Percentiles rank a stretch among this genome's conserved stretches.
Conservation (phyloP, 148 eudicot genomes). For the Diospyros lotus region DNA sequence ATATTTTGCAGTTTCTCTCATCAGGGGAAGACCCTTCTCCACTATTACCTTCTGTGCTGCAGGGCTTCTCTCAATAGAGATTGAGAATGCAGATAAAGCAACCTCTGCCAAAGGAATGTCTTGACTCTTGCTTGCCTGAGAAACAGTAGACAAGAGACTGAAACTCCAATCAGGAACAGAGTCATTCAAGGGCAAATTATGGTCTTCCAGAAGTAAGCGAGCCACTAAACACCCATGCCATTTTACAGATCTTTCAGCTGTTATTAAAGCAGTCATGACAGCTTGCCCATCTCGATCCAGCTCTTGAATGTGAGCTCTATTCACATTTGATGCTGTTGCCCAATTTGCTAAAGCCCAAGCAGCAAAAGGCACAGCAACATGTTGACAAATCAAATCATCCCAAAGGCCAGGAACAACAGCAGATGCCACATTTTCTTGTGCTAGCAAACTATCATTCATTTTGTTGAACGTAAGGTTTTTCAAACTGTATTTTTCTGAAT, state of each 20-base stretch:
- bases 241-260: conserved; percentile 95
- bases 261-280: conserved; percentile 77
- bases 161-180: conserved; percentile 88
- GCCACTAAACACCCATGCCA: conserved; percentile 99
- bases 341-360: conserved; percentile 97
- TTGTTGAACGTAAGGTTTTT: conserved; percentile 36
- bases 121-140: conserved; percentile 82
- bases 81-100: conserved; percentile 83
- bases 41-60: conserved; percentile 62
- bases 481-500: conserved; percentile 27
- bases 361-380: conserved; percentile 97
- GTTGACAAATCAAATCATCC: conserved; percentile 97
- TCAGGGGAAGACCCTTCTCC: conserved; percentile 77
- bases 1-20: conserved; percentile 81
- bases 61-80: conserved; percentile 74
- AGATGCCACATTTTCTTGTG: conserved; percentile 55
- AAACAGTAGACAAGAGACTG: conserved; percentile 76
- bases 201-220: conserved; percentile 75
- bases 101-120: conserved; percentile 76
- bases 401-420: conserved; percentile 96
- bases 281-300: conserved; percentile 90
- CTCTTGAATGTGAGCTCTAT: conserved; percentile 84
- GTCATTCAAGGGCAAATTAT: conserved; percentile 57
- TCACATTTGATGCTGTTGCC: conserved; percentile 90
- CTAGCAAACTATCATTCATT: conserved; percentile 34